Evolutionary conservation across 202 grass and related monocot genomes (phyloP), one percentile per base, ranked within the genome.

Genomic region (Schoenoplectus triqueter): DNA sequence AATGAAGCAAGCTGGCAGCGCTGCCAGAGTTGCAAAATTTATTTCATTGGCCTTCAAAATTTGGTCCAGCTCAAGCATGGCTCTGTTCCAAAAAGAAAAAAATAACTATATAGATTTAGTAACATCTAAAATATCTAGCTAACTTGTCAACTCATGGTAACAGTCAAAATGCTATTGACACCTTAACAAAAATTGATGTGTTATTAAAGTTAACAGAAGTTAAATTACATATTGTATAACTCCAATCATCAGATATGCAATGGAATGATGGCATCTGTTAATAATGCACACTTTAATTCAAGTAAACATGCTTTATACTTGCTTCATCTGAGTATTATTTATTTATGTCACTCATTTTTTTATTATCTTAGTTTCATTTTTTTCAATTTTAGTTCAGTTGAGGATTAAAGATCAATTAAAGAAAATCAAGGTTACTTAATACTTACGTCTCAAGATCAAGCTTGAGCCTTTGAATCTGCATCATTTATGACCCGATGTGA

Each of bases 21-120:
- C 95, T 84, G 95, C 92, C 75, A 98, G 92, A 89, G 94, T 89
- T 82, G 92, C 95, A 89, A 98, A 95, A 87, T 98, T 98, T 75
- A 98, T 98, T 85, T 90, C 89, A 88, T 98, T 98, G 80, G 91
- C 95, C 74, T 89, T 95, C 41, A 98, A 92, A 91, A 95, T 95
- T 92, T 98, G 95, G 88, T 98, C 91, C 80, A 98, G 85, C 84
- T 95, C 92, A n/a, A 98, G 89, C 84, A 98, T 90, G 59, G 88
- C 93, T 83, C 95, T 98, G 92, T 54, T 31, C 9, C 83, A 80
- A 63, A 62, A 13, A 68, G n/a, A 83, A 40, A 77, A 78, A 52
- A 44, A 60, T 54, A 59, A 59, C 3, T 41, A 42, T 42, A 42
- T 41, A 78, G 13, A 17, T 41, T 60, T 44, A 78, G 54, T 31